Evolutionary conservation across 1,139 yeast species (phyloP), one percentile per base, ranked within the genome.

Genomic region (Lodderomyces jiufengensis): DNA sequence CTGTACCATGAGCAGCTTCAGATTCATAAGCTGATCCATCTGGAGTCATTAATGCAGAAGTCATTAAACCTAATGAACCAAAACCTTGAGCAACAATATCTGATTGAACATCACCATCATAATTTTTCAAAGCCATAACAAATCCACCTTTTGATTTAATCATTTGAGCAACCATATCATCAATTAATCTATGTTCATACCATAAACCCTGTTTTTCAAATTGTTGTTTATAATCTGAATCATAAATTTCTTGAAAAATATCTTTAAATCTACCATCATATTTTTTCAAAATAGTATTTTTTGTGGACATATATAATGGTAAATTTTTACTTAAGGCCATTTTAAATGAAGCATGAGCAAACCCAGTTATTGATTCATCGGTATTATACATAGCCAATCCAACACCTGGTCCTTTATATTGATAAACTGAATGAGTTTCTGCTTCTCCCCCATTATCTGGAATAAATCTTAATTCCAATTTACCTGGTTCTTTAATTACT

Each of bases 141-240:
- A 76, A 84, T 9, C 94, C 94, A 58, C 94, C 94, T 55, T 78
- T 80, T 20, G 90, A 82, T 59, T 84, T 84, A 56, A 84, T 66
- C 94, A 84, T 84, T 63, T 84, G 94, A 4, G 94, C 94, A 45
- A 84, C 94, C 90, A 84, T 84, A 57, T 84, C 94, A 58, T 84
- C 94, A 46, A 84, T 84, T 49, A 84, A 72, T 63, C 94, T 78
- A 58, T 84, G 94, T 55, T 84, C 92, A 52, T 81, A 84, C 77
- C 80, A 76, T 49, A 84, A 76, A n/a, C 84, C 85, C 34, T 65
- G 57, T n/a, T 62, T 63, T 52, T 80, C 86, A 55, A 83, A 83
- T 42, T 71, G 59, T 14, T 56, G 32, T 52, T 77, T 74, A 61
- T 83, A 84, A 34, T 71, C 70, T 25, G 66, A 40, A 26, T 77